A percentile compares a stretch with the other conserved stretches of the same genome.
phyloP scores from a whole-genome alignment of 345 rosid genomes.

The thale cress (Arabidopsis thaliana) region DNA sequence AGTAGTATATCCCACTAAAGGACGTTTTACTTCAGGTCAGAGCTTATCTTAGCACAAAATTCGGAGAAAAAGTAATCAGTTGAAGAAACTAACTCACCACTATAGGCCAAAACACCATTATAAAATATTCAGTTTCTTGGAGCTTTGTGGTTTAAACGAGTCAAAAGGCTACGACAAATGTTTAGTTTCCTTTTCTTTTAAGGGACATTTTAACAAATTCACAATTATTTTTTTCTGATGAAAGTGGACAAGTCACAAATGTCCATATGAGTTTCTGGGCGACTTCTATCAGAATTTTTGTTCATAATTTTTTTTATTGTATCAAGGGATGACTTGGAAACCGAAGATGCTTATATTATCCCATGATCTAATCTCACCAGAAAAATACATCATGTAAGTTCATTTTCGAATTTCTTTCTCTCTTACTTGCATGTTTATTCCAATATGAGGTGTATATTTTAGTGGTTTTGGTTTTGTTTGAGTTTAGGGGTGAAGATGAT shows the following conservation, averaged over 20 bases:
- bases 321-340: conserved; percentile 28
- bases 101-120: not conserved
- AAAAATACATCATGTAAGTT: conserved; percentile 30
- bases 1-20: too few relatives aligned
- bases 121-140: too few relatives aligned
- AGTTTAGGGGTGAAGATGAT: conserved; percentile 65
- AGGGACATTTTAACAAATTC: too few relatives aligned
- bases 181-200: too few relatives aligned
- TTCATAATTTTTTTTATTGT: not conserved
- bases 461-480: not conserved
- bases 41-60: conserved; percentile 9
- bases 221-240: too few relatives aligned
- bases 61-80: not conserved
- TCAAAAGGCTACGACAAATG: too few relatives aligned
- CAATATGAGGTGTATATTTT: not conserved
- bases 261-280: not conserved
- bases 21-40: not conserved
- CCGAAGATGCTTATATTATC: conserved; percentile 45
- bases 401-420: not conserved
- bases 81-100: not conserved
- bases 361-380: conserved; percentile 12
- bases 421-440: not conserved
- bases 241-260: too few relatives aligned
- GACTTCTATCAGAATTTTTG: not conserved
- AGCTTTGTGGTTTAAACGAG: too few relatives aligned